Conservation (phyloP, 2,329 filamentous ascomycete genomes). For the Paraphaeosphaeria sporulosa region DNA sequence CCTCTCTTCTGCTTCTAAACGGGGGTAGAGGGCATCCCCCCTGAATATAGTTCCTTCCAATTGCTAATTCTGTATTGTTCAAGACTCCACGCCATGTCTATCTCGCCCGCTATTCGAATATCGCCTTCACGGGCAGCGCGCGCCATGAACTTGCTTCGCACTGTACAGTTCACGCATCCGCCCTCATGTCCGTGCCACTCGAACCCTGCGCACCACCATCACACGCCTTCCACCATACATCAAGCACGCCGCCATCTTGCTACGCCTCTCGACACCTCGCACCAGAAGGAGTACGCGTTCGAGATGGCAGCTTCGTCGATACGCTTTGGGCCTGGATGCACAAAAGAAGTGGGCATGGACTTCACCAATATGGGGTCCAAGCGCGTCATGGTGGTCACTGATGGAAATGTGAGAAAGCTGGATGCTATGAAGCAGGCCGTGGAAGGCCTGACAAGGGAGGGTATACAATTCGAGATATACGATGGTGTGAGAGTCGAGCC, state of each 20-base stretch:
- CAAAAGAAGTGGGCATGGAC: conserved; percentile 98
- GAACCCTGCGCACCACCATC: conserved; percentile 80
- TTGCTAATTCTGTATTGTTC: not conserved
- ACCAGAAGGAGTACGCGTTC: conserved; percentile 95
- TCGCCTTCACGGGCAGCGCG: conserved; percentile 60
- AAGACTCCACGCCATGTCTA: conserved; percentile 23
- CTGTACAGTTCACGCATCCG: conserved; percentile 90
- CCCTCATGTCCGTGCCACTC: conserved; percentile 95
- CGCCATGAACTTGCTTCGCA: conserved; percentile 78
- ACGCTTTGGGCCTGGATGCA: conserved; percentile 90
- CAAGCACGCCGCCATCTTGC: conserved; percentile 70
- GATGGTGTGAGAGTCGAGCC: conserved; percentile 85
- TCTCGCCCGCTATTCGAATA: conserved; percentile 39
- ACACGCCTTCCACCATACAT: conserved; percentile 50
- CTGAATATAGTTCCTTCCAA: not conserved
- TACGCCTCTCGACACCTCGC: conserved; percentile 75
- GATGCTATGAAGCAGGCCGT: conserved; percentile 90
- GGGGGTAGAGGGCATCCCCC: not conserved
- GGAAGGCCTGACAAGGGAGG: conserved; percentile 79
- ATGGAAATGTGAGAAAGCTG: conserved; percentile 79
- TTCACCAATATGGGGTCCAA: conserved; percentile 88
- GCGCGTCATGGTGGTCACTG: conserved; percentile 91
- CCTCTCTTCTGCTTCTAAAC: not conserved
- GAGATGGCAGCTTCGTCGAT: conserved; percentile 98
- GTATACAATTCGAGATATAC: conserved; percentile 81